Percentiles rank a stretch among this genome's conserved stretches.
phyloP scores from a whole-genome alignment of 768 basidiomycete genomes.

The Amanita rimosa region DNA sequence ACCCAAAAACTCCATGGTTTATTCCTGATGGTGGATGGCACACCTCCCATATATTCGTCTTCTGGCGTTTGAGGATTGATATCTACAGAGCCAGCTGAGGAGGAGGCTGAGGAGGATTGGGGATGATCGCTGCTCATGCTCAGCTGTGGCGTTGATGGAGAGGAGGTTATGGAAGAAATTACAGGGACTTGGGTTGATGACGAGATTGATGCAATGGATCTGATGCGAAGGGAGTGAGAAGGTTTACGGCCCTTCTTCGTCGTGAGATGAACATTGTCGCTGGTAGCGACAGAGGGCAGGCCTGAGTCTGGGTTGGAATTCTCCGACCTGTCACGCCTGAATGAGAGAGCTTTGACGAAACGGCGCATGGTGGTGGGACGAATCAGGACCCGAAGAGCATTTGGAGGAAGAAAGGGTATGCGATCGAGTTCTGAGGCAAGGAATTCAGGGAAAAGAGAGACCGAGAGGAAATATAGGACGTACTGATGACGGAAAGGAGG shows the following conservation, averaged over 20 bases:
- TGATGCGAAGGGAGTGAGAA: conserved; percentile 7
- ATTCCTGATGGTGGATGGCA: conserved; percentile 26
- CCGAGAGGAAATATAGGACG: not conserved
- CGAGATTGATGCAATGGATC: conserved; percentile 4
- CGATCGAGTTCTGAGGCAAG: conserved; percentile 2
- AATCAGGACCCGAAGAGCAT: conserved; percentile 9
- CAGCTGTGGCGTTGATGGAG: conserved; percentile 20
- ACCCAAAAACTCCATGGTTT: conserved; percentile 48
- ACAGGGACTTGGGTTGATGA: conserved; percentile 8
- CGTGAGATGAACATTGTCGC: conserved; percentile 7
- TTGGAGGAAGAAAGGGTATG: not conserved
- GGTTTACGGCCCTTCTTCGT: conserved; percentile 8
- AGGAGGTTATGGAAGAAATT: conserved; percentile 12
- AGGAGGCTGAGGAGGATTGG: conserved; percentile 35
- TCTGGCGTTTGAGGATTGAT: conserved; percentile 48
- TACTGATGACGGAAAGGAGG: conserved; percentile 5
- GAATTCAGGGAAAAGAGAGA: not conserved
- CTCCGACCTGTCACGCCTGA: conserved; percentile 30
- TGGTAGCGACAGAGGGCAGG: conserved; percentile 6
- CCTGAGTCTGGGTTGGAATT: conserved; percentile 12
- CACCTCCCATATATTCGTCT: conserved; percentile 32
- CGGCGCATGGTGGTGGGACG: conserved; percentile 40
- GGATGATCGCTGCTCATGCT: conserved; percentile 25
- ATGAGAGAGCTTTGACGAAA: conserved; percentile 45
- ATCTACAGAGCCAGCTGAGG: conserved; percentile 51